Evolutionary conservation across 2,329 filamentous ascomycete genomes (phyloP).

Genomic region (Exophiala alcalophila): DNA sequence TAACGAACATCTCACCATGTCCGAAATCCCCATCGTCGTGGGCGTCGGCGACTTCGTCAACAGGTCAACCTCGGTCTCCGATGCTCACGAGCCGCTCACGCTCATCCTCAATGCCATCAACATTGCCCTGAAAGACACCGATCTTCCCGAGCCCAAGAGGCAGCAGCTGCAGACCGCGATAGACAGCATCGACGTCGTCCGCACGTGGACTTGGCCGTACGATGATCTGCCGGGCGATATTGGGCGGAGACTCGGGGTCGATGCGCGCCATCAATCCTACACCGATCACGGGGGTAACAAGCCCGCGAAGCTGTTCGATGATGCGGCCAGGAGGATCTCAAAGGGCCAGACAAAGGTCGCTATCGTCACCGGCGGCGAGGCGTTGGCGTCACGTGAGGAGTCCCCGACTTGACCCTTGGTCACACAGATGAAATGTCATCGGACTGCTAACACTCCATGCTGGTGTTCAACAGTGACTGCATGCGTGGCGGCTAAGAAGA

Average conservation of each 20-base stretch:
- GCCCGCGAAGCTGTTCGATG: slow-evolving; percentile 61
- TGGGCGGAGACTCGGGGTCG: slow-evolving; percentile 48
- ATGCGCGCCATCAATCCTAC: slow-evolving; percentile 49
- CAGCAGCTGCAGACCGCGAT: slow-evolving; percentile 46
- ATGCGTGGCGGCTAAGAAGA: slow-evolving; percentile 50
- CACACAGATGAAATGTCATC: too few relatives aligned
- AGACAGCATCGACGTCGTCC: slow-evolving; percentile 60
- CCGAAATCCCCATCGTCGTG: slow-evolving; percentile 53
- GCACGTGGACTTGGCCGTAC: slow-evolving; percentile 66
- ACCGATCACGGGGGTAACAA: slow-evolving; percentile 63
- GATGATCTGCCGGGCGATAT: slow-evolving; percentile 56
- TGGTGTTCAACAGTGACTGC: slow-evolving; percentile 44
- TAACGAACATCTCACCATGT: too few relatives aligned
- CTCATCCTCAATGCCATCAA: slow-evolving; percentile 58
- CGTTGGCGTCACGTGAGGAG: slow-evolving; percentile 53
- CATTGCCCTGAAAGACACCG: slow-evolving; percentile 52
- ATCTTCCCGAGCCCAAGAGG: slow-evolving; percentile 32
- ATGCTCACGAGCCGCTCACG: slow-evolving; percentile 58
- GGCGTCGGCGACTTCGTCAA: slow-evolving; percentile 64
- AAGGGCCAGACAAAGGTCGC: slow-evolving; percentile 55
- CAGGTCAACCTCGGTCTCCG: slow-evolving; percentile 48
- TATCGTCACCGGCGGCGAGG: slow-evolving; percentile 62
- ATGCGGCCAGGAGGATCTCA: slow-evolving; percentile 58
- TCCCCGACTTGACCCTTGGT: too few relatives aligned
- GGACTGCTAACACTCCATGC: too few relatives aligned